Conservation (phyloP, 2,329 filamentous ascomycete genomes). For the Claviceps fusiformis region DNA sequence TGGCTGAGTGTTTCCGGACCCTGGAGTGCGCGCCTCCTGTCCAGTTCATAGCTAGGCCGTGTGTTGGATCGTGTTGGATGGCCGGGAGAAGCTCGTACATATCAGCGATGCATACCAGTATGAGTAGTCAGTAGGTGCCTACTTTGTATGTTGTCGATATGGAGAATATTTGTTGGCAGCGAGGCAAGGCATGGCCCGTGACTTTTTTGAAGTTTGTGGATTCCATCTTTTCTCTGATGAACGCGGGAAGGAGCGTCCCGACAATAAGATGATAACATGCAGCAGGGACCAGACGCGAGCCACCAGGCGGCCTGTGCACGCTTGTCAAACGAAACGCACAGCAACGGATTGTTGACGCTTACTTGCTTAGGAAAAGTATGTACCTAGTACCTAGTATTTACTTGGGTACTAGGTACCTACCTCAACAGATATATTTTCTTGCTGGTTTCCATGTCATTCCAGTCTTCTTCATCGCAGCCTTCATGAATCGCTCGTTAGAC, state of each 20-base stretch:
- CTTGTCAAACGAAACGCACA: too few relatives aligned
- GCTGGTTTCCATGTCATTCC: too few relatives aligned
- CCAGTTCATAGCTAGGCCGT: conserved; percentile 26
- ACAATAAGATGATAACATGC: neutral
- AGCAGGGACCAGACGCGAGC: neutral
- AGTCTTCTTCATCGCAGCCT: too few relatives aligned
- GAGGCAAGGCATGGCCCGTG: neutral
- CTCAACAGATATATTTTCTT: too few relatives aligned
- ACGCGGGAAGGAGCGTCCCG: neutral
- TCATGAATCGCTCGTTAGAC: too few relatives aligned
- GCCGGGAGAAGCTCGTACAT: neutral
- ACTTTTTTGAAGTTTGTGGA: neutral
- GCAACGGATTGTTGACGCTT: too few relatives aligned
- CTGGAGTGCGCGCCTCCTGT: conserved; percentile 25
- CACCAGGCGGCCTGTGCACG: too few relatives aligned
- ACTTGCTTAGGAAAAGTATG: too few relatives aligned
- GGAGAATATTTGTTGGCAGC: too few relatives aligned
- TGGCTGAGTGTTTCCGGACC: conserved; percentile 19
- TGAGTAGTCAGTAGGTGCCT: neutral
- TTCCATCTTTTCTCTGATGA: neutral
- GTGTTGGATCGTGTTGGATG: neutral
- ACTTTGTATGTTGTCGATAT: neutral
- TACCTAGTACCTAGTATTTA: too few relatives aligned
- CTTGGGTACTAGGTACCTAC: too few relatives aligned
- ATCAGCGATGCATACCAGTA: too few relatives aligned